phyloP scores from a whole-genome alignment of 202 grass and related monocot genomes.

The Panicum virgatum region DNA sequence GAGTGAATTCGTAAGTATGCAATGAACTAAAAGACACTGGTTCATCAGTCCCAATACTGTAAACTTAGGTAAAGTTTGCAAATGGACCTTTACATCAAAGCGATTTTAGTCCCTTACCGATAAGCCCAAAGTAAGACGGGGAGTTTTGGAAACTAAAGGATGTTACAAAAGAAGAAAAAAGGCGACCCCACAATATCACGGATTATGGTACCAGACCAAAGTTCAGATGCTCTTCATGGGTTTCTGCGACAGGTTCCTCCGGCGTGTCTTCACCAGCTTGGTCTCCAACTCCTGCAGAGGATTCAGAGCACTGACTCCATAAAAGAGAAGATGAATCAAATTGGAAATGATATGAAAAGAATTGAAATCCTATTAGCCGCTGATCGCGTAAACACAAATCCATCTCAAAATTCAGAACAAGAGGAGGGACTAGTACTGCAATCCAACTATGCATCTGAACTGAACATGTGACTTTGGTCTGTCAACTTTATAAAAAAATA shows the following conservation, averaged over 20 bases:
- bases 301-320: not conserved
- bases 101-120: not conserved
- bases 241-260: slow-evolving; percentile 74
- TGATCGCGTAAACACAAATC: not conserved
- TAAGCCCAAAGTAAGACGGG: not conserved
- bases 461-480: not conserved
- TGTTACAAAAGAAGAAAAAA: not conserved
- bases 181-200: not conserved
- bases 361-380: not conserved
- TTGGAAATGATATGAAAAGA: not conserved
- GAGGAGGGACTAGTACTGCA: not conserved
- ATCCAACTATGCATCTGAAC: not conserved
- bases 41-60: not conserved
- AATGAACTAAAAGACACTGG: not conserved
- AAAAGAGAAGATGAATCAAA: not conserved
- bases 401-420: not conserved
- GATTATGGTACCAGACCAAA: not conserved
- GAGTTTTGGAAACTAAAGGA: not conserved
- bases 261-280: slow-evolving; percentile 66
- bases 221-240: slow-evolving; percentile 71
- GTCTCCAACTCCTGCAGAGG: slow-evolving; percentile 69
- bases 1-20: not conserved
- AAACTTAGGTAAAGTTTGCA: not conserved
- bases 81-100: not conserved
- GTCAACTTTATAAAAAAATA: not conserved